phyloP scores from a whole-genome alignment of 2,329 filamentous ascomycete genomes.

The Emmonsiellopsis sp. region DNA sequence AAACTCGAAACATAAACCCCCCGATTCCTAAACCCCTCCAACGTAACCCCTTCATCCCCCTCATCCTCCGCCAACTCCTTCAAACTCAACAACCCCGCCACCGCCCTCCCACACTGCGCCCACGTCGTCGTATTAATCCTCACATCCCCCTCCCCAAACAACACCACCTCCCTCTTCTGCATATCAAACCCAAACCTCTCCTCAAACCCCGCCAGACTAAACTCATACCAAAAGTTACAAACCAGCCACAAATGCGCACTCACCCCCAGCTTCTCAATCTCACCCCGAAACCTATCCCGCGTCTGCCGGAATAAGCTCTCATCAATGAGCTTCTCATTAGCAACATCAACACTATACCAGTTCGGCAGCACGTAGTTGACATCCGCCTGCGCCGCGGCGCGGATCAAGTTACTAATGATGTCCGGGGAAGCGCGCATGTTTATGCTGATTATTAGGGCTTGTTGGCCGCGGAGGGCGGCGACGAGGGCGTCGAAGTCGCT shows the following conservation, averaged over 20 bases:
- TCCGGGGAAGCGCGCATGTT: constrained; percentile 33
- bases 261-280: constrained; percentile 33
- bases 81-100: constrained; percentile 43
- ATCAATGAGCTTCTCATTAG: constrained; percentile 23
- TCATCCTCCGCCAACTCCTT: constrained; percentile 31
- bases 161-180: constrained; percentile 28
- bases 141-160: constrained; percentile 50
- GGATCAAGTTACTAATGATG: constrained; percentile 41
- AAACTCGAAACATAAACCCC: constrained; percentile 48
- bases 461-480: constrained; percentile 43
- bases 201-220: constrained; percentile 31
- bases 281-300: constrained; percentile 19
- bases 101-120: constrained; percentile 45
- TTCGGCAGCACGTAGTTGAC: constrained; percentile 50
- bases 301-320: constrained; percentile 26
- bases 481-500: constrained; percentile 37
- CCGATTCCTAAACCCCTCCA: constrained; percentile 41
- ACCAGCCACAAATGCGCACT: constrained; percentile 30
- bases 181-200: constrained; percentile 43
- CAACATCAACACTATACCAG: constrained; percentile 24
- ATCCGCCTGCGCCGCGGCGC: constrained; percentile 46
- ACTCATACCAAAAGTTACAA: constrained; percentile 48
- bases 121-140: constrained; percentile 51
- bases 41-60: constrained; percentile 25
- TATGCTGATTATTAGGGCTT: constrained; percentile 51